These are phyloP conservation scores for Phyllosticta citrichinensis DNA, from an alignment of 2,329 filamentous ascomycete species.

Conservation along the genomic window DNA sequence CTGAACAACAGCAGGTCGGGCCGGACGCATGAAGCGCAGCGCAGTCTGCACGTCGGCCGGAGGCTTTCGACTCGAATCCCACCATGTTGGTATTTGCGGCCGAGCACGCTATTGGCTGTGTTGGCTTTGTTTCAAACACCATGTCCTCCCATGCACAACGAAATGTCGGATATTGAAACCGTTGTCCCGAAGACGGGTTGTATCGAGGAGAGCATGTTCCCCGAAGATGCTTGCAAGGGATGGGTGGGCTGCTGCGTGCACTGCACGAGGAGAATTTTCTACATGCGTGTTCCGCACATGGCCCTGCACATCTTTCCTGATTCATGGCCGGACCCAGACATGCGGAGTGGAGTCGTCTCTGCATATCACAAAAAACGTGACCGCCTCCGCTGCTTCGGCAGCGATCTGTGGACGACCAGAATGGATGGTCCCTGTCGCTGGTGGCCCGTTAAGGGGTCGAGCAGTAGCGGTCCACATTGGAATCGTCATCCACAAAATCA, in stretches of 20 bases:
- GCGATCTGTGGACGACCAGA: neutral
- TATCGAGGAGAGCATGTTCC: neutral
- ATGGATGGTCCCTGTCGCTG: neutral
- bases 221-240: neutral
- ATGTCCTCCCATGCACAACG: neutral
- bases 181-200: neutral
- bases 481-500: neutral
- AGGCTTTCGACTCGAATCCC: neutral
- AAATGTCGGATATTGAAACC: neutral
- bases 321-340: neutral
- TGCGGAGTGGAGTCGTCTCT: neutral
- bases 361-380: neutral
- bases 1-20: neutral
- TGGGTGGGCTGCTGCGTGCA: neutral
- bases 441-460: neutral
- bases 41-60: slow-evolving; percentile 4
- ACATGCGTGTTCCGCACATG: neutral
- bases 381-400: neutral
- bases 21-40: neutral
- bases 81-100: slow-evolving; percentile 2
- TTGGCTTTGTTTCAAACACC: neutral
- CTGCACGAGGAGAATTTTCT: neutral
- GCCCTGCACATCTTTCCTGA: neutral
- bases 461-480: neutral
- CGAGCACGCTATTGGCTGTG: neutral